Base-by-base conservation (phyloP, 1,284 basidiomycete species). In the Marasmius fiardii region DNA sequence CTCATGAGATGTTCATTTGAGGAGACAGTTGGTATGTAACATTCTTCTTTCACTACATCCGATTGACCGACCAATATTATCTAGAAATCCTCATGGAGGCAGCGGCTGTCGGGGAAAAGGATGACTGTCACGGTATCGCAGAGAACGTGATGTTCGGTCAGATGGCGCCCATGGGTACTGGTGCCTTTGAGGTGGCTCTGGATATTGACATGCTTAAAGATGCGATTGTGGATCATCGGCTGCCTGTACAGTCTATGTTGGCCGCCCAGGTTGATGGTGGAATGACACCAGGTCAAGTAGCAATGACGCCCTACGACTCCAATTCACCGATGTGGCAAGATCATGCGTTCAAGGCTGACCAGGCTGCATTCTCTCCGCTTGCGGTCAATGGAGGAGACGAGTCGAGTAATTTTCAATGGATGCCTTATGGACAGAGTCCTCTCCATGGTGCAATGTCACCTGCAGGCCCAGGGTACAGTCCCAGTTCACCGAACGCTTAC, bases 201-300 rank as follows among this genome's bases (percentile, higher is more conserved):
- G 97, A 99, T 73, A 91, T 98, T 63, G 92, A 96, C 64, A 97
- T 98, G 94, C 81, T 99, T 65, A 97, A 98, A 80, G 96, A 99
- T 61, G 96, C 98, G 50, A 95, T 99, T 56, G 92, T 98, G 55
- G 97, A 99, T 71, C 93, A 96, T 67, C 90, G 94, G 44, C 77
- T 98, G 57, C 95, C 95, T 0, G 88, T 94, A 33, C 90, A 93
- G 66, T 87, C 85, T 47, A 89, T 93, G 86, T 76, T 93, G 60
- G 85, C 85, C 16, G 86, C 85, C 24, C 88, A 88, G 62, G 81
- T 86, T 10, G 90, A 92, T 54, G 93, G 92, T 14, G 92, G 89
- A 10, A 93, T 94, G 86, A 98, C 95, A 0, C 95, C 94, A 3
- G 93, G 92, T 49, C 86, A 91, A 66, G 83, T 91, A 49, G 83